Conservation (phyloP, 192 early-diverging fungal genomes). For the Spizellomyces punctatus region DNA sequence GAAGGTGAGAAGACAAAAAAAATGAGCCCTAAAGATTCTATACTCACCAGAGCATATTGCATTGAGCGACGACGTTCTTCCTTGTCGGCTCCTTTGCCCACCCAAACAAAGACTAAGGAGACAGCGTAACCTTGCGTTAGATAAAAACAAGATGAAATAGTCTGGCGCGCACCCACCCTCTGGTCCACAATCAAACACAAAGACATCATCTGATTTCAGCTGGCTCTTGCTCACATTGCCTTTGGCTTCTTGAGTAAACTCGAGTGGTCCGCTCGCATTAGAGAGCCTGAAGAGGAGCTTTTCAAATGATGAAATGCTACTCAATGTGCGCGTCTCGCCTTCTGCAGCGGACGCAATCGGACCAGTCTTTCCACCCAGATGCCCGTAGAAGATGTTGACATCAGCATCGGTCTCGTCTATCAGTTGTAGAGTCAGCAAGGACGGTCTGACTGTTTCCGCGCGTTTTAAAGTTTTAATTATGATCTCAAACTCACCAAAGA, state of each 20-base stretch:
- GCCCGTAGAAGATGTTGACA: constrained; percentile 9
- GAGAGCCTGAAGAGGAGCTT: constrained; percentile 52
- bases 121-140: not conserved
- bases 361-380: constrained; percentile 63
- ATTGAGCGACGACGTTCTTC: constrained; percentile 59
- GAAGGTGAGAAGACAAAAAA: too few species aligned
- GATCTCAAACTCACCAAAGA: constrained; percentile 59
- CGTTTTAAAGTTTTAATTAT: constrained; percentile 40
- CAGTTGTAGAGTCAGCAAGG: constrained; percentile 46
- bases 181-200: constrained; percentile 64
- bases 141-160: constrained; percentile 13
- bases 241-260: constrained; percentile 60
- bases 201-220: constrained; percentile 68
- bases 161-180: not conserved
- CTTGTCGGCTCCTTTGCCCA: constrained; percentile 39
- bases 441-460: constrained; percentile 55
- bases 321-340: constrained; percentile 27
- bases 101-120: constrained; percentile 36
- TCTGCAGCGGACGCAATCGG: constrained; percentile 56
- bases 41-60: constrained; percentile 56
- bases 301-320: constrained; percentile 18
- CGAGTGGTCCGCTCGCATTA: constrained; percentile 23
- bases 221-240: constrained; percentile 44
- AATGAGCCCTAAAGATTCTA: too few species aligned
- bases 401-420: constrained; percentile 34